phyloP scores from a whole-genome alignment of 2,329 filamentous ascomycete genomes.

The Colletotrichum lini region DNA sequence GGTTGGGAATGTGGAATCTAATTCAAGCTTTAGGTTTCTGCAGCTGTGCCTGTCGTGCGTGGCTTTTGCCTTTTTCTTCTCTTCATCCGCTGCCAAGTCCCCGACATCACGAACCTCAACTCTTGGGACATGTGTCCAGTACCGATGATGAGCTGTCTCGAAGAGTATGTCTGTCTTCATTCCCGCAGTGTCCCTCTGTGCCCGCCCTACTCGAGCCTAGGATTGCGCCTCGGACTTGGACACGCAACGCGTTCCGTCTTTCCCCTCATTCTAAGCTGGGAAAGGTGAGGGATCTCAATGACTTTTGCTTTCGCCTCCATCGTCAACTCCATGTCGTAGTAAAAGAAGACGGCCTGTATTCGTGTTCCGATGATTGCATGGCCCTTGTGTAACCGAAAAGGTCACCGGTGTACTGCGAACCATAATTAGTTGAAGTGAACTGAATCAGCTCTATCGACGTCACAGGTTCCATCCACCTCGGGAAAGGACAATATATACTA shows the following conservation, averaged over 20 bases:
- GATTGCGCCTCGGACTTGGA: no score
- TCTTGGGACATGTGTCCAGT: no score
- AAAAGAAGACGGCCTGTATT: neutral
- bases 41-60: neutral
- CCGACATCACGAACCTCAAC: neutral
- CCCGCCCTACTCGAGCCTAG: neutral
- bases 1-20: neutral
- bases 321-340: neutral
- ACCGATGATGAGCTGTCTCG: no score
- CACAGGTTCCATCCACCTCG: no score
- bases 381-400: neutral
- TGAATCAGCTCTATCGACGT: no score
- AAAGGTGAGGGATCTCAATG: no score
- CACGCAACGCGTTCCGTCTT: neutral
- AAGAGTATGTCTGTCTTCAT: neutral
- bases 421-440: no score
- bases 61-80: neutral
- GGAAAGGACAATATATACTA: no score
- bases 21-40: slow-evolving; percentile 1
- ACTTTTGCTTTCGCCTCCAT: neutral
- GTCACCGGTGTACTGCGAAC: no score
- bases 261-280: no score
- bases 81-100: neutral
- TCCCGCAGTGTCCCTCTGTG: neutral
- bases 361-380: no score